Conservation (phyloP, 2,329 filamentous ascomycete genomes). For the Claviceps maximensis region DNA sequence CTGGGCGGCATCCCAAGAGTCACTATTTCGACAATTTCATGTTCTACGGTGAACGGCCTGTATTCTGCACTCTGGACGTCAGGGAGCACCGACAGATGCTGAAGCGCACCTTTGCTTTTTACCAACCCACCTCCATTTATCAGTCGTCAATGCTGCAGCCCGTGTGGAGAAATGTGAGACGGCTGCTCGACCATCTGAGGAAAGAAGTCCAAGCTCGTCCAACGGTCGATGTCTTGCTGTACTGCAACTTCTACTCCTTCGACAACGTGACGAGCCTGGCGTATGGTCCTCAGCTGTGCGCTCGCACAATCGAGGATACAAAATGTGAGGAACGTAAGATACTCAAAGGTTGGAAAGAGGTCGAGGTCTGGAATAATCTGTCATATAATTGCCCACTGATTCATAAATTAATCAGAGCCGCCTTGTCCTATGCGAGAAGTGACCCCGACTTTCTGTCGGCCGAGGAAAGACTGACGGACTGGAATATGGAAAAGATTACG, state of each 20-base stretch:
- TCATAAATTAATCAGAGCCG: background rate
- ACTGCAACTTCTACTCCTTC: constrained; percentile 5
- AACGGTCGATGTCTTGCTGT: constrained; percentile 1
- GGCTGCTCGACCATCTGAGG: background rate
- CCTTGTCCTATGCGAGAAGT: background rate
- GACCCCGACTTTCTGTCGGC: constrained; percentile 3
- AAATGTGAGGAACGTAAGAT: constrained; percentile 2
- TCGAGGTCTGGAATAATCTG: constrained; percentile 4
- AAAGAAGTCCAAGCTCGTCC: background rate
- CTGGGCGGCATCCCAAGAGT: constrained; percentile 5
- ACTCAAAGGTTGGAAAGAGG: constrained; percentile 1
- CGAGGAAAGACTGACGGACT: constrained; percentile 3
- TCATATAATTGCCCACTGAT: constrained; percentile 1
- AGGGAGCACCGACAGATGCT: constrained; percentile 4
- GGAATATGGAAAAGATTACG: constrained; percentile 2
- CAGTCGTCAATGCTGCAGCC: background rate
- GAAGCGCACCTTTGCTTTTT: constrained; percentile 4
- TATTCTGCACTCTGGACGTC: constrained; percentile 2
- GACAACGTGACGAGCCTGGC: constrained; percentile 4
- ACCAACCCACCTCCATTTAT: constrained; percentile 2
- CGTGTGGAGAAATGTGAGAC: background rate
- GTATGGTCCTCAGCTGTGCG: constrained; percentile 2
- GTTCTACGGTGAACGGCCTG: constrained; percentile 3
- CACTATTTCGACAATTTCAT: constrained; percentile 4
- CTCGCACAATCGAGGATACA: constrained; percentile 1